These are phyloP conservation scores for Leccinum griseonigrum DNA, from an alignment of 1,284 basidiomycete genomes.

Conservation along the genomic window DNA sequence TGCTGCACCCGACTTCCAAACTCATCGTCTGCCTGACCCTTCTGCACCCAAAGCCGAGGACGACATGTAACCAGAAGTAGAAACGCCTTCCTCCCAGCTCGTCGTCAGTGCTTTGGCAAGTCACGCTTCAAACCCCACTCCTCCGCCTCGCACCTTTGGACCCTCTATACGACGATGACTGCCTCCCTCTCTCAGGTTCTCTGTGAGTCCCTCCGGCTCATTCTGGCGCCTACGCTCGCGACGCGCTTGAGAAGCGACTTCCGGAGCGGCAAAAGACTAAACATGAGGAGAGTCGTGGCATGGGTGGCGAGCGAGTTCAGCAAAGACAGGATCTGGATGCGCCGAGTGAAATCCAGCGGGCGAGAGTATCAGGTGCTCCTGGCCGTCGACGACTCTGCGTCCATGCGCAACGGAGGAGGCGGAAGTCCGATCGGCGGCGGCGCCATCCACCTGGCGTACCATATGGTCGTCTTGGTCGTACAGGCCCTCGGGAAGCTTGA, in stretches of 20 bases:
- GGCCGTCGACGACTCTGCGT: slow-evolving; percentile 93
- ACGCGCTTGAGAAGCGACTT: slow-evolving; percentile 97
- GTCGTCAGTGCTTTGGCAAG: slow-evolving; percentile 66
- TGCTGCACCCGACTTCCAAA: slow-evolving; percentile 12
- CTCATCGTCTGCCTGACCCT: slow-evolving; percentile 17
- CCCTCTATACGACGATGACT: slow-evolving; percentile 86
- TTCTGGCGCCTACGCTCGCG: slow-evolving; percentile 93
- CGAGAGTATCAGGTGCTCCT: slow-evolving; percentile 97
- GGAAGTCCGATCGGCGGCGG: slow-evolving; percentile 78
- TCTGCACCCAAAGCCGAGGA: slow-evolving; percentile 33
- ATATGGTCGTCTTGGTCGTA: slow-evolving; percentile 90
- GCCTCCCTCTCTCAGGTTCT: slow-evolving; percentile 89
- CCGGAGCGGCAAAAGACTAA: slow-evolving; percentile 95
- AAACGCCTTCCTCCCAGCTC: slow-evolving; percentile 30
- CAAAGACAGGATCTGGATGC: slow-evolving; percentile 99
- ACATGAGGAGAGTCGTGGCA: slow-evolving; percentile 99
- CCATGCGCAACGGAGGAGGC: slow-evolving; percentile 88
- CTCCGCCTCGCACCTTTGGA: slow-evolving; percentile 75
- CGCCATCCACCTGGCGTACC: slow-evolving; percentile 91
- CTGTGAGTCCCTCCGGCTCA: slow-evolving; percentile 96
- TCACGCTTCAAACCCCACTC: slow-evolving; percentile 31
- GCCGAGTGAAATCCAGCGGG: slow-evolving; percentile 90
- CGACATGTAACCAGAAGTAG: slow-evolving; percentile 29
- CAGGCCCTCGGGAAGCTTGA: slow-evolving; percentile 92
- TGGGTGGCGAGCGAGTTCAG: slow-evolving; percentile 99